Base-by-base conservation (phyloP, 2,329 filamentous ascomycete genomes). In the Aspergillus proliferans region DNA sequence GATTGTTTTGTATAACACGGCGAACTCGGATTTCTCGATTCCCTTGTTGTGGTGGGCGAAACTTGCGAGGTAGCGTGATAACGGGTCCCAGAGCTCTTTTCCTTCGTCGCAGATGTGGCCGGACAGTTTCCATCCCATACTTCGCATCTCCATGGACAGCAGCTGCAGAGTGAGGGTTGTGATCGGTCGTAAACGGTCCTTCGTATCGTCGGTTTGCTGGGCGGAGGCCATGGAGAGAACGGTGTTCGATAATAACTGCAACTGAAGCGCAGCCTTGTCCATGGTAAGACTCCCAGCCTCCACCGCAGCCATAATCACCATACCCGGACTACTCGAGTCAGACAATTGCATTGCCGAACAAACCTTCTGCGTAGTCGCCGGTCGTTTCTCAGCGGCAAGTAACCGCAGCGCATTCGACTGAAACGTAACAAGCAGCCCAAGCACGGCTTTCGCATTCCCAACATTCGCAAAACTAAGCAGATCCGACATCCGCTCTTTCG, bases 11-110 rank as follows among this genome's bases (percentile, higher is more conserved):
- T 69, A 71, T 4, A 71, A 54, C 1, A 51, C 44, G 8, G 62
- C 62, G 52, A 73, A 74, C 39, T 71, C 70, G 1, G 53, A 34
- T 48, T 66, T 67, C n/a, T 68, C 62, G 7, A 69, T 61, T 14
- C 52, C 53, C 15, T 63, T 62, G 44, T 59, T 69, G 18, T 63
- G 62, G 36, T 68, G 60, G 22, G 60, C 58, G 47, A 71, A 74
- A 22, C 48, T 53, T 3, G 61, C 65, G 21, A 75, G 56, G 39
- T 68, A 75, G 12, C 67, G 65, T 30, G 66, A 57, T 45, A 76
- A 62, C 26, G 72, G 73, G 41, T 70, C 66, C 57, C 70, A 71
- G 40, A 76, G 57, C 45, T 77, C 74, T 47, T 65, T 69, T 4
- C 51, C 58, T 40, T 69, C 60, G 33, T 76, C 67, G 18, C 66